Conservation (phyloP, 176 grass and related monocot species). For the Juncus inflexus region DNA sequence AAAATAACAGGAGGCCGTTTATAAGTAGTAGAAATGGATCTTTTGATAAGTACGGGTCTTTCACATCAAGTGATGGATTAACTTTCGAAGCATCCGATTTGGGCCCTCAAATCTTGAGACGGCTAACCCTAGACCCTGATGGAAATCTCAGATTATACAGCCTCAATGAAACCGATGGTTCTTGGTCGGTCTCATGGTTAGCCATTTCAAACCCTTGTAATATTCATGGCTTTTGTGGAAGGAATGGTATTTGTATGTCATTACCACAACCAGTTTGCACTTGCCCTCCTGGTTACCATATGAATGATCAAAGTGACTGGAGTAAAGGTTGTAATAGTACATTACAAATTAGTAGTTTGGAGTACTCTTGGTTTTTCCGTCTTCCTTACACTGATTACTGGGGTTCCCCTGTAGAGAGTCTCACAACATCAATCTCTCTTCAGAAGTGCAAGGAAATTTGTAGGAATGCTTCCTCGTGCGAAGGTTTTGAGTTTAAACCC, state of each 20-base stretch:
- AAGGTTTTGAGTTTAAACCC: conserved; percentile 36
- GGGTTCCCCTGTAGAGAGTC: background rate
- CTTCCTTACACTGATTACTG: conserved; percentile 17
- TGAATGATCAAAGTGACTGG: conserved; percentile 37
- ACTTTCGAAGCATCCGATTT: conserved; percentile 31
- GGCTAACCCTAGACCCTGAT: conserved; percentile 45
- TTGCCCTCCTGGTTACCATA: conserved; percentile 37
- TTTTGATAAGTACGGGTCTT: conserved; percentile 21
- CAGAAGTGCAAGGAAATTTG: conserved; percentile 26
- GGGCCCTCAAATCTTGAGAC: conserved; percentile 28
- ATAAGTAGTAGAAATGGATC: conserved; percentile 28
- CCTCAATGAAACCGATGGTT: conserved; percentile 24
- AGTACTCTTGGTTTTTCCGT: background rate
- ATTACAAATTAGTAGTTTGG: conserved; percentile 15
- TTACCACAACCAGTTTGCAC: conserved; percentile 34
- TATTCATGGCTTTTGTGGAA: conserved; percentile 41
- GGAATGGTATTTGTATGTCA: conserved; percentile 38
- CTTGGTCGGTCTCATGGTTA: conserved; percentile 39
- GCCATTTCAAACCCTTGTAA: conserved; percentile 42
- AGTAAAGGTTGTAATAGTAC: conserved; percentile 32
- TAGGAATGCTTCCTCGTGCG: conserved; percentile 29
- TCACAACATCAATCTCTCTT: conserved; percentile 4
- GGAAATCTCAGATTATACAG: conserved; percentile 48
- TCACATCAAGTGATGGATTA: conserved; percentile 29
- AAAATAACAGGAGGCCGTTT: conserved; percentile 25